These are phyloP conservation scores for Tylopilus sp. DNA, from an alignment of 768 basidiomycete species.

Conservation along the genomic window DNA sequence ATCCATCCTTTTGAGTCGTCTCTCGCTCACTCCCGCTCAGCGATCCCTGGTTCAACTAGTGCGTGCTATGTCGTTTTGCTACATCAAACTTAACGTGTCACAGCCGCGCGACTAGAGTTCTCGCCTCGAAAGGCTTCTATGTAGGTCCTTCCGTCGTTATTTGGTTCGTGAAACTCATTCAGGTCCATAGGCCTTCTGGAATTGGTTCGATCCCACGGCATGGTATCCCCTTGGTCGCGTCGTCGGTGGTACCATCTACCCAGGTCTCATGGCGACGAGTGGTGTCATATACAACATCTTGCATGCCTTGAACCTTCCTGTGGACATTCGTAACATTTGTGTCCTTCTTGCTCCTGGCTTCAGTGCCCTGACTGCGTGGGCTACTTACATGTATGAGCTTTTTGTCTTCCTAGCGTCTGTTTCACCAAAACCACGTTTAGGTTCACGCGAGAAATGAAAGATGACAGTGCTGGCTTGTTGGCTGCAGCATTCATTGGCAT, in stretches of 20 bases:
- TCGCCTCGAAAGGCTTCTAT: constrained; percentile 94
- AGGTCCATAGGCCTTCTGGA: constrained; percentile 91
- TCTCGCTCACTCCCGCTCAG: constrained; percentile 38
- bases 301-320: constrained; percentile 85
- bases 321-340: constrained; percentile 96
- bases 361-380: constrained; percentile 93
- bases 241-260: constrained; percentile 97
- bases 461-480: constrained; percentile 91
- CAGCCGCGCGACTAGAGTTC: constrained; percentile 89
- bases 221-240: constrained; percentile 99
- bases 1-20: not conserved
- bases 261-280: constrained; percentile 96
- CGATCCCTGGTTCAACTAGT: constrained; percentile 99
- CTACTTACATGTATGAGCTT: constrained; percentile 81
- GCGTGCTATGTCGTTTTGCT: constrained; percentile 33
- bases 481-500: constrained; percentile 99
- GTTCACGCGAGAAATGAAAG: constrained; percentile 97
- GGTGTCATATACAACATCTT: constrained; percentile 95
- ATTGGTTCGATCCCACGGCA: constrained; percentile 99
- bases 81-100: not conserved
- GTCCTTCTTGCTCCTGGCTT: constrained; percentile 97
- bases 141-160: constrained; percentile 44
- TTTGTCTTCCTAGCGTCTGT: not conserved
- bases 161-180: constrained; percentile 5
- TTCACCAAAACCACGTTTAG: constrained; percentile 37